Evolutionary conservation across 2,329 filamentous ascomycete species (phyloP).

Genomic region (Ophiosphaerella herpotricha): DNA sequence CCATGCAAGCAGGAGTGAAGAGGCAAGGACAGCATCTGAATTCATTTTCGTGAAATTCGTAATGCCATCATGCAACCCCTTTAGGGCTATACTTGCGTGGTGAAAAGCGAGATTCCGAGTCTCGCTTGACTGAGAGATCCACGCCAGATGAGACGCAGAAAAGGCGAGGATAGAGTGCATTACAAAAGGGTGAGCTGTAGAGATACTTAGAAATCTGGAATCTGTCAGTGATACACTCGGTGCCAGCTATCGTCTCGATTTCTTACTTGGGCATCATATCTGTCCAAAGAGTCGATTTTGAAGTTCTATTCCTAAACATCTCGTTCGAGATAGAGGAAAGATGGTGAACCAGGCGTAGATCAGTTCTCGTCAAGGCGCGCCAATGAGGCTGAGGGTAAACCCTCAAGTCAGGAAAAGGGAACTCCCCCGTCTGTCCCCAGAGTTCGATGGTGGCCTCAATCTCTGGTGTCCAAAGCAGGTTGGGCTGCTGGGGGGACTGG

Average conservation of each 20-base stretch:
- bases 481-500: conserved; percentile 58
- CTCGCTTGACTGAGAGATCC: conserved; percentile 81
- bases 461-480: conserved; percentile 83
- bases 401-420: conserved; percentile 81
- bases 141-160: conserved; percentile 92
- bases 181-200: conserved; percentile 80
- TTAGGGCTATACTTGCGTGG: conserved; percentile 82
- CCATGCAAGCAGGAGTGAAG: conserved; percentile 91
- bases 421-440: conserved; percentile 83
- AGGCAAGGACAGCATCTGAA: conserved; percentile 88
- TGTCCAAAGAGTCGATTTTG: conserved; percentile 89
- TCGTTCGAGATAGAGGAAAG: conserved; percentile 85
- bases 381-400: conserved; percentile 77
- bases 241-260: background rate
- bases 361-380: conserved; percentile 73
- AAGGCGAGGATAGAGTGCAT: conserved; percentile 93
- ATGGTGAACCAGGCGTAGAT: conserved; percentile 88
- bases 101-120: conserved; percentile 89
- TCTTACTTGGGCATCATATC: conserved; percentile 85
- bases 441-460: conserved; percentile 79
- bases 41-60: conserved; percentile 81
- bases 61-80: conserved; percentile 86
- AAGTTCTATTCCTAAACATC: conserved; percentile 75
- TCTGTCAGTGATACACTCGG: conserved; percentile 29
- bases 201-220: conserved; percentile 77